Percentiles rank a stretch among this genome's conserved stretches.
Evolutionary conservation across 169 alveolate genomes (phyloP).

Genomic region (Eimeria necatrix): DNA sequence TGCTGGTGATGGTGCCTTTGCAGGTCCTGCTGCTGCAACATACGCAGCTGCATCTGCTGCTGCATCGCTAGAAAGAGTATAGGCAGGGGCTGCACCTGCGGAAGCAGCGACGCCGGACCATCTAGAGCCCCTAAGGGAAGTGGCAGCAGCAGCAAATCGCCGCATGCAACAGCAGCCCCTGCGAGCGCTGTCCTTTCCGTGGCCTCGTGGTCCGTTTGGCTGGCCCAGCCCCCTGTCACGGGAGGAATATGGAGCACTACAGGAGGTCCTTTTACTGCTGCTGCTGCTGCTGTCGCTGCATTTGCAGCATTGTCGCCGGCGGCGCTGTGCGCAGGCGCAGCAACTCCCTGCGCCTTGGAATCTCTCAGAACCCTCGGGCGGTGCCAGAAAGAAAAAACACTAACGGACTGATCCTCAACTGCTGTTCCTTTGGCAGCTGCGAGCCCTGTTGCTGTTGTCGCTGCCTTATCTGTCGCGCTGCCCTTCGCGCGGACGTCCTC

Average conservation of each 20-base stretch:
- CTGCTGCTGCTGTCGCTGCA: background rate
- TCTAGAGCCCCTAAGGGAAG: constrained; percentile 38
- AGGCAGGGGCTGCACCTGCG: constrained; percentile 66
- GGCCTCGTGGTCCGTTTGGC: constrained; percentile 31
- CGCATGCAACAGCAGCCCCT: constrained; percentile 71
- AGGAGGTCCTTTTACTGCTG: constrained; percentile 12
- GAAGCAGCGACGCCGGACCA: constrained; percentile 6
- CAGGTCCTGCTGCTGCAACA: constrained; percentile 20
- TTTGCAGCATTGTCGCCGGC: background rate
- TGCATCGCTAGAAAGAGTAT: constrained; percentile 33
- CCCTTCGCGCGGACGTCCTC: background rate
- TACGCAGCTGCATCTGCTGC: constrained; percentile 43
- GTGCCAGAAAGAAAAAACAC: constrained; percentile 49
- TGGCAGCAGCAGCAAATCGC: constrained; percentile 67
- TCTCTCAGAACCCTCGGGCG: background rate
- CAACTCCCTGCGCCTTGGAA: background rate
- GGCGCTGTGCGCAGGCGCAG: background rate
- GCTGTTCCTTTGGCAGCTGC: background rate
- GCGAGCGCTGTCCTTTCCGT: constrained; percentile 31
- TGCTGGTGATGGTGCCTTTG: background rate
- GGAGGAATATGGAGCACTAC: constrained; percentile 47
- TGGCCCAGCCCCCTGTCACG: constrained; percentile 34
- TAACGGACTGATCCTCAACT: background rate
- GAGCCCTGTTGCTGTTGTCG: background rate
- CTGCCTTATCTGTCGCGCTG: background rate